These are phyloP conservation scores for Globisporangium middletonii DNA, from an alignment of 352 stramenopile genomes.

Conservation along the genomic window DNA sequence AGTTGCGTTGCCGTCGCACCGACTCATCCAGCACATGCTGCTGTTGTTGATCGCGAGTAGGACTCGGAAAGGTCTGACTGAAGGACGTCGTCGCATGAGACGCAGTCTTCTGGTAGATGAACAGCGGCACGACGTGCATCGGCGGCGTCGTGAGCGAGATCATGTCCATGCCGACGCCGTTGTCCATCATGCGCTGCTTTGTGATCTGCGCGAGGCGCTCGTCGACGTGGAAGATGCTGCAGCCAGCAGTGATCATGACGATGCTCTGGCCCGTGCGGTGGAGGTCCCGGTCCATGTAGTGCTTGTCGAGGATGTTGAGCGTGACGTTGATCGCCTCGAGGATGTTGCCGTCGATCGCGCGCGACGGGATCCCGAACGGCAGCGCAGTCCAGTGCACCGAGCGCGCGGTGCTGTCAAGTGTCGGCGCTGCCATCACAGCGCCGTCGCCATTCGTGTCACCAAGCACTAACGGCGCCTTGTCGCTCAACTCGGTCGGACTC, in stretches of 20 bases:
- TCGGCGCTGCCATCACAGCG: no score
- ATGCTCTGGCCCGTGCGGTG: constrained; percentile 94
- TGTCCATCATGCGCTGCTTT: constrained; percentile 99
- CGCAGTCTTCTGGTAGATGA: constrained; percentile 77
- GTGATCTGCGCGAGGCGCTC: constrained; percentile 92
- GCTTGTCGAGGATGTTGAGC: constrained; percentile 97
- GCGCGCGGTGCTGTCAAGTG: background rate
- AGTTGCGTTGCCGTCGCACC: background rate
- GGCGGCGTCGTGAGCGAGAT: constrained; percentile 92
- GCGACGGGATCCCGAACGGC: constrained; percentile 80
- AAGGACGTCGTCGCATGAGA: background rate
- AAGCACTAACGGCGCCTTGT: no score
- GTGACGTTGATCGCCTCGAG: constrained; percentile 98
- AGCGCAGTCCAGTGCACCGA: constrained; percentile 59
- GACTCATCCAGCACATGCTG: background rate
- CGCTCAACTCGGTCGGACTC: background rate
- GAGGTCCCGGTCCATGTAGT: constrained; percentile 97
- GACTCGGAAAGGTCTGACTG: background rate
- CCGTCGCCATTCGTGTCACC: no score
- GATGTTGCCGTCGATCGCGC: constrained; percentile 94
- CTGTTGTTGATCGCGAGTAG: background rate
- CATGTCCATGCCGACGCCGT: constrained; percentile 98
- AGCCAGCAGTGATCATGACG: constrained; percentile 94
- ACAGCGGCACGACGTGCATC: constrained; percentile 96
- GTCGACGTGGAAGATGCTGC: constrained; percentile 95